Evolutionary conservation across 768 basidiomycete genomes (phyloP).

Genomic region (Boletus huronensis): DNA sequence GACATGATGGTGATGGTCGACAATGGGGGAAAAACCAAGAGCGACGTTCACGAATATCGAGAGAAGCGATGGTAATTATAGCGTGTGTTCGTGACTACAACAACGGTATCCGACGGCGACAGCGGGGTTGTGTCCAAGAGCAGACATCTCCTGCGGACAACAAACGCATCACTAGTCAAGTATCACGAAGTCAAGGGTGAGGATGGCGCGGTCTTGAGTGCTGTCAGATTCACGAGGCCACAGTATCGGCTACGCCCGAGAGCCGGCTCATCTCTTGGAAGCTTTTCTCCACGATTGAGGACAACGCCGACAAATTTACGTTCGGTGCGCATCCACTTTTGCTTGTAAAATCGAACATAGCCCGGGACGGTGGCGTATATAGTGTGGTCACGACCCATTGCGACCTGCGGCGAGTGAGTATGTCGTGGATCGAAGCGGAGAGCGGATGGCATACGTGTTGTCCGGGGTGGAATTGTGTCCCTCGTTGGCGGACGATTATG

Average conservation of each 20-base stretch:
- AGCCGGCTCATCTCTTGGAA: constrained; percentile 75
- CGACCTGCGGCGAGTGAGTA: constrained; percentile 53
- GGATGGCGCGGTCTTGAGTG: constrained; percentile 17
- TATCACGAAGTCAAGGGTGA: constrained; percentile 8
- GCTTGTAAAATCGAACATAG: constrained; percentile 90
- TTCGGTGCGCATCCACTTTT: constrained; percentile 68
- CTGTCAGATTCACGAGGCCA: constrained; percentile 66
- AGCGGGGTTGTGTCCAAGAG: not conserved
- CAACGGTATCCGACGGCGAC: constrained; percentile 9
- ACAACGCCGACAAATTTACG: constrained; percentile 85
- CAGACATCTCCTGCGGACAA: not conserved
- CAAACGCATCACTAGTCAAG: not conserved
- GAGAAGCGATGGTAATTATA: constrained; percentile 13
- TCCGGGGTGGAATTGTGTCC: constrained; percentile 88
- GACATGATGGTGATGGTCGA: constrained; percentile 26
- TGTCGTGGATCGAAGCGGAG: not conserved
- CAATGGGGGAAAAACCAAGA: not conserved
- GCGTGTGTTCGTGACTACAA: constrained; percentile 17
- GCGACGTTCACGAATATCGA: not conserved
- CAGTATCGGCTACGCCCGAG: constrained; percentile 85
- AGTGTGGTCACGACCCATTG: constrained; percentile 92
- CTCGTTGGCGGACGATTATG: constrained; percentile 94
- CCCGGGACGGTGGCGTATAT: constrained; percentile 89
- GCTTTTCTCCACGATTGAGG: constrained; percentile 72
- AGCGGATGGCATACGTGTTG: constrained; percentile 67